Percentiles rank a stretch among this genome's conserved stretches.
Evolutionary conservation across 768 basidiomycete genomes (phyloP).

Genomic region (Podaxis mareebaensis): DNA sequence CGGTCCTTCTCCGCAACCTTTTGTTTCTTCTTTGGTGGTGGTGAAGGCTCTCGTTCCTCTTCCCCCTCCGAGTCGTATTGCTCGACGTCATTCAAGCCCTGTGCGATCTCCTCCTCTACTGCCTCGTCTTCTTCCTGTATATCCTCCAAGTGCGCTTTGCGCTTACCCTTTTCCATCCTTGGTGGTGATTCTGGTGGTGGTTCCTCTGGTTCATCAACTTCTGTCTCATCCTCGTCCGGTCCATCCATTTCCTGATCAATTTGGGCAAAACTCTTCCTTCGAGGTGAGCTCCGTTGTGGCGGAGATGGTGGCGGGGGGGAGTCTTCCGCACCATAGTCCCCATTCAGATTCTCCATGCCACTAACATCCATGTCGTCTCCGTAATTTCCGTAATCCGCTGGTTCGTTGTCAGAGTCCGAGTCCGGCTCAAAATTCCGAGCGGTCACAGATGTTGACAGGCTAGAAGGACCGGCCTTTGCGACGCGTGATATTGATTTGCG

Average conservation of each 20-base stretch:
- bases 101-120: slow-evolving; percentile 44
- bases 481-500: slow-evolving; percentile 32
- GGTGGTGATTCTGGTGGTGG: slow-evolving; percentile 28
- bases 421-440: slow-evolving; percentile 31
- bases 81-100: slow-evolving; percentile 39
- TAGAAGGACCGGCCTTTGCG: slow-evolving; percentile 41
- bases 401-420: slow-evolving; percentile 31
- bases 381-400: slow-evolving; percentile 26
- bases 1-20: slow-evolving; percentile 26
- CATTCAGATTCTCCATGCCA: slow-evolving; percentile 26
- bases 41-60: slow-evolving; percentile 26
- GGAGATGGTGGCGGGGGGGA: slow-evolving; percentile 13
- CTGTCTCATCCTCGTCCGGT: slow-evolving; percentile 34
- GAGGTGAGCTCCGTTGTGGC: slow-evolving; percentile 22
- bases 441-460: slow-evolving; percentile 36
- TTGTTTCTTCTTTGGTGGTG: slow-evolving; percentile 38
- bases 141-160: slow-evolving; percentile 36
- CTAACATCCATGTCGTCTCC: slow-evolving; percentile 25
- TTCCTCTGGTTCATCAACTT: slow-evolving; percentile 30
- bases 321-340: slow-evolving; percentile 28
- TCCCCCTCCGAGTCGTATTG: slow-evolving; percentile 32
- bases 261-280: slow-evolving; percentile 47
- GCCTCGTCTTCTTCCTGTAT: slow-evolving; percentile 44
- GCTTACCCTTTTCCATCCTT: slow-evolving; percentile 41
- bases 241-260: slow-evolving; percentile 51